Conservation (phyloP, 2,329 filamentous ascomycete genomes). For the Aspergillus texensis region DNA sequence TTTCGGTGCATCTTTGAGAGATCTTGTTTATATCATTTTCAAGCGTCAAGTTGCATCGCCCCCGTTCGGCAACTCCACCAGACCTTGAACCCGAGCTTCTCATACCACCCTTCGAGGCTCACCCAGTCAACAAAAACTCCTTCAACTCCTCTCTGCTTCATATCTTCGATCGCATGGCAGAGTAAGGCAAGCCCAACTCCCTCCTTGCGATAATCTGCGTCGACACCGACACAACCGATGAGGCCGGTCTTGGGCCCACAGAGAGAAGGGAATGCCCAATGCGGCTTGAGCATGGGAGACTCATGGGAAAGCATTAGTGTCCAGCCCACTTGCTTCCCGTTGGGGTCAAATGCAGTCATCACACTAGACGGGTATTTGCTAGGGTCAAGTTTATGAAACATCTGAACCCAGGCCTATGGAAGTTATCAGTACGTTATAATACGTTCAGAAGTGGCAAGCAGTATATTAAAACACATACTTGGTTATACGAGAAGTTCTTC, state of each 20-base stretch:
- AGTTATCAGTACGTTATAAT: background rate
- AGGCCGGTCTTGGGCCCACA: constrained; percentile 46
- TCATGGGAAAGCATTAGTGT: constrained; percentile 47
- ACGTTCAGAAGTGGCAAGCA: background rate
- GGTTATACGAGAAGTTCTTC: constrained; percentile 42
- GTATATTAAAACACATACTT: constrained; percentile 26
- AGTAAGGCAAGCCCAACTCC: constrained; percentile 48
- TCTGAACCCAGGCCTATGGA: constrained; percentile 45
- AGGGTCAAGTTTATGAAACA: constrained; percentile 41
- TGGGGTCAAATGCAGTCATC: constrained; percentile 45
- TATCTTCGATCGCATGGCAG: constrained; percentile 47
- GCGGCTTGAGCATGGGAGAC: constrained; percentile 30
- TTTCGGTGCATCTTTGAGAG: background rate
- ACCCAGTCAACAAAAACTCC: constrained; percentile 51
- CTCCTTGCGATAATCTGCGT: constrained; percentile 38
- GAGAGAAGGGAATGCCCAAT: constrained; percentile 47
- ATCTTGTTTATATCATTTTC: background rate
- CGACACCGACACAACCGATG: constrained; percentile 50
- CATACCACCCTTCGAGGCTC: constrained; percentile 48
- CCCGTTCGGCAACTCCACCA: constrained; percentile 45
- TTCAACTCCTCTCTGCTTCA: constrained; percentile 45
- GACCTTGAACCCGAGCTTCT: constrained; percentile 45
- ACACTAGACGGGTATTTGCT: constrained; percentile 41
- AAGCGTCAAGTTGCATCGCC: constrained; percentile 18
- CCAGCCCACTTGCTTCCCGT: constrained; percentile 48